These are phyloP conservation scores for Auxenochlorella pyrenoidosa DNA, from an alignment of 139 green algal genomes.

Conservation along the genomic window DNA sequence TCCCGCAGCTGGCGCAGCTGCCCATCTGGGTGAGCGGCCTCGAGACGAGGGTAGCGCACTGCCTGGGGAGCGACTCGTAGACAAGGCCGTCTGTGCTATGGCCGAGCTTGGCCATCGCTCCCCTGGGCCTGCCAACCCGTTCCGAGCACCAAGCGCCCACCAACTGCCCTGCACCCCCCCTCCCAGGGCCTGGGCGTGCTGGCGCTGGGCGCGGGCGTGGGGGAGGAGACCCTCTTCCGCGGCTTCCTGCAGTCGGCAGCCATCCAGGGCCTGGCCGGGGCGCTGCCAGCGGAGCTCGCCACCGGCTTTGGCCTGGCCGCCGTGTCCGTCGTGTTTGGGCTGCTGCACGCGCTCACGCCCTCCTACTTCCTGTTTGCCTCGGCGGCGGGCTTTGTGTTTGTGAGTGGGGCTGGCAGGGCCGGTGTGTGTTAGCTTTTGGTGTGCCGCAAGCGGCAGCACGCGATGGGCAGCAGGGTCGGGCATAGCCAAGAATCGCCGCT, in stretches of 20 bases:
- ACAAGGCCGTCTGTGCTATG: no score
- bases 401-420: not conserved
- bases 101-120: no score
- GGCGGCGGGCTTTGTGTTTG: slow-evolving; percentile 31
- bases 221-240: slow-evolving; percentile 45
- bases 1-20: slow-evolving; percentile 13
- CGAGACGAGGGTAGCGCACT: no score
- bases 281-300: not conserved
- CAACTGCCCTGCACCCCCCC: not conserved
- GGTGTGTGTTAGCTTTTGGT: not conserved
- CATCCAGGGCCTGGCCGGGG: not conserved
- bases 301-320: not conserved
- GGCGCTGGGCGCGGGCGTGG: slow-evolving; percentile 35
- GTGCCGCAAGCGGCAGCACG: no score
- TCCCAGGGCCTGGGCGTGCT: slow-evolving; percentile 36
- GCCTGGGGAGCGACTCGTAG: no score
- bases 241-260: slow-evolving; percentile 23
- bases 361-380: slow-evolving; percentile 39
- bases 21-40: slow-evolving; percentile 3
- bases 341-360: slow-evolving; percentile 38
- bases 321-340: slow-evolving; percentile 23
- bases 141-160: no score
- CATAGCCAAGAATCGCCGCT: no score
- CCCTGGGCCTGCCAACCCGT: no score
- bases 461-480: no score